Base-by-base conservation (phyloP, 768 basidiomycete species). In the Mycena haematopus region DNA sequence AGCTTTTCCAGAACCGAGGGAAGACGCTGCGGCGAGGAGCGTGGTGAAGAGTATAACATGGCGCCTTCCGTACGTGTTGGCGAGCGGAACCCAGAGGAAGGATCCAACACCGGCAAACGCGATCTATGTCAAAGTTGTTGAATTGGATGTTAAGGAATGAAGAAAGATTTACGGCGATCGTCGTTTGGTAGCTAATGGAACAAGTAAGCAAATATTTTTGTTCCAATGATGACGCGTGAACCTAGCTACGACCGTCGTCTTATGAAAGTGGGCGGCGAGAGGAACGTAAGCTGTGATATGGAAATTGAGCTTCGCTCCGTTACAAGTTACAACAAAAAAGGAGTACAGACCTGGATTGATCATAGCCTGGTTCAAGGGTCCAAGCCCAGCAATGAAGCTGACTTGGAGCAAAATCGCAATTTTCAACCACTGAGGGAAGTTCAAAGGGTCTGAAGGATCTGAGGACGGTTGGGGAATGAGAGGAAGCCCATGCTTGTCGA, bases 391-490 rank as follows among this genome's bases (percentile, higher is more conserved):
- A 22, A 69, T n/a, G 36, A 62, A 62, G 46, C 58, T 60, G 58
- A 69, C 68, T 33, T 69, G 68, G 21, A 69, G 52, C 50, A 69
- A 57, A 5, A 69, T 60, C 24, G 58, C 68, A 9, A 65, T 61
- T 55, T 69, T 69, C 19, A 69, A 29, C 68, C 68, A 69, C 45
- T 63, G 61, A 35, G 68, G 68, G 35, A 64, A 69, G 42, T 69
- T 69, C 19, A 72, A 46, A 1, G 71, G 71, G 55, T 71, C 71
- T 3, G 70, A 69, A 0, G 70, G 65, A 29, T 71, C 69, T 25
- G 67, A 56, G 4, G 70, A 68, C 3, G 71, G 70, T 36, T 75
- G 73, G 13, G 74, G 72, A 5, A 71, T 68, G 45, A 75, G 72
- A 19, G 72, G 56, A 1, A 73, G 61, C 44, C 70, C 70, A 49